A percentile compares a stretch with the other conserved stretches of the same genome.
phyloP scores from a whole-genome alignment of 345 rosid species.

The Salix brachista region DNA sequence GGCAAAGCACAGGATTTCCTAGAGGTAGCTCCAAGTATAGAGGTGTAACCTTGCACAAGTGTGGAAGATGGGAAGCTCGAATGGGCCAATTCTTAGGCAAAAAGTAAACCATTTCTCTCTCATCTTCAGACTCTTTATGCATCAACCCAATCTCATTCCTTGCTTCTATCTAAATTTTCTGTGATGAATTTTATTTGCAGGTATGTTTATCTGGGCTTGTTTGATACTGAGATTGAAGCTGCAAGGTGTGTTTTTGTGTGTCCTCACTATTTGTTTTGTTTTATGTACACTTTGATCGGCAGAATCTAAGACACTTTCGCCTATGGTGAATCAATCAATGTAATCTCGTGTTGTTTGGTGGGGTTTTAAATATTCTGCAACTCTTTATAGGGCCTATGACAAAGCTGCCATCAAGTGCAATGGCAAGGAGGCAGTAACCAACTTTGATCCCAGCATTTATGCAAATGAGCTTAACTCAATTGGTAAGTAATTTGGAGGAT shows the following conservation, averaged over 20 bases:
- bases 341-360: background rate
- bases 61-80: slow-evolving; percentile 98
- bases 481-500: slow-evolving; percentile 27
- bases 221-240: slow-evolving; percentile 91
- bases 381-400: slow-evolving; percentile 58
- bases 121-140: background rate
- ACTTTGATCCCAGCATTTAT: slow-evolving; percentile 82
- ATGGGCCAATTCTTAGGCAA: slow-evolving; percentile 93
- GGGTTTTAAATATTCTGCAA: background rate
- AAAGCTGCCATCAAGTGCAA: slow-evolving; percentile 90
- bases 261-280: background rate
- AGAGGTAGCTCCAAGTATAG: slow-evolving; percentile 96
- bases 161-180: background rate
- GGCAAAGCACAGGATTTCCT: slow-evolving; percentile 95
- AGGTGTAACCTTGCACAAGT: slow-evolving; percentile 96
- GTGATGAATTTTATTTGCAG: slow-evolving; percentile 29
- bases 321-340: background rate
- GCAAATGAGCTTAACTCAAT: slow-evolving; percentile 51
- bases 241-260: slow-evolving; percentile 50
- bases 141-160: background rate
- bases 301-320: background rate
- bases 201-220: slow-evolving; percentile 87
- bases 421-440: slow-evolving; percentile 94
- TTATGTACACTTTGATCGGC: background rate
- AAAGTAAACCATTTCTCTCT: slow-evolving; percentile 45